Evolutionary conservation across 371 early-diverging fungal species (phyloP).

Genomic region (Lichtheimia ornata): DNA sequence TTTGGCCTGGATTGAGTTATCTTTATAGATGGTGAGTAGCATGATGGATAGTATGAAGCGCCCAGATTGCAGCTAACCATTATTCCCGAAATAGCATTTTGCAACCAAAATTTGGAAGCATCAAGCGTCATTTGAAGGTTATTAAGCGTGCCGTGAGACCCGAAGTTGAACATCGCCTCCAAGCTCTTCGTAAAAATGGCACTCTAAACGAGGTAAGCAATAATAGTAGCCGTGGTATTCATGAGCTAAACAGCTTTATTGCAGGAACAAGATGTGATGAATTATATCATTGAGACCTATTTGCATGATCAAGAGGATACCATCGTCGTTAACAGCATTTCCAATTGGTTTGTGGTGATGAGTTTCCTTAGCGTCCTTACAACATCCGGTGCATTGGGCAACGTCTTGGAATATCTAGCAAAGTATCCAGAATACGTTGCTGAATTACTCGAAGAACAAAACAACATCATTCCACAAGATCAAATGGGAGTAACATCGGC

Average conservation of each 20-base stretch:
- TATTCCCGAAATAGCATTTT: neutral
- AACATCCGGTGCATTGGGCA: neutral
- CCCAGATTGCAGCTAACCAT: too few relatives aligned
- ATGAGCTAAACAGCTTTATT: too few relatives aligned
- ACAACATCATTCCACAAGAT: slow-evolving; percentile 25
- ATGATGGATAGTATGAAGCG: too few relatives aligned
- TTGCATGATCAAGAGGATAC: neutral
- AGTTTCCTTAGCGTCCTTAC: slow-evolving; percentile 48
- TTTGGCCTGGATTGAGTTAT: slow-evolving; percentile 25
- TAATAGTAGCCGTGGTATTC: too few relatives aligned
- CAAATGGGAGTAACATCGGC: slow-evolving; percentile 20
- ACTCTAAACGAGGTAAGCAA: too few relatives aligned
- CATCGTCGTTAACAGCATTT: slow-evolving; percentile 16
- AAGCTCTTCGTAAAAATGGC: neutral
- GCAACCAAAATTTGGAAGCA: slow-evolving; percentile 5
- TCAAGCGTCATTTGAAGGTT: neutral
- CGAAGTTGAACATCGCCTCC: neutral
- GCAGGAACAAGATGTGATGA: slow-evolving; percentile 2
- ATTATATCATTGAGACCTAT: neutral
- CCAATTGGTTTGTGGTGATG: slow-evolving; percentile 19
- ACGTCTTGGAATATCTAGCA: neutral
- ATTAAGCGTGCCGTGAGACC: slow-evolving; percentile 7
- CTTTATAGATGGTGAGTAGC: slow-evolving; percentile 31
- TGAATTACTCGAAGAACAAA: slow-evolving; percentile 43
- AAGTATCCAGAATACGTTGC: slow-evolving; percentile 9